phyloP scores from a whole-genome alignment of 768 basidiomycete genomes.

The Boletus coccyginus region DNA sequence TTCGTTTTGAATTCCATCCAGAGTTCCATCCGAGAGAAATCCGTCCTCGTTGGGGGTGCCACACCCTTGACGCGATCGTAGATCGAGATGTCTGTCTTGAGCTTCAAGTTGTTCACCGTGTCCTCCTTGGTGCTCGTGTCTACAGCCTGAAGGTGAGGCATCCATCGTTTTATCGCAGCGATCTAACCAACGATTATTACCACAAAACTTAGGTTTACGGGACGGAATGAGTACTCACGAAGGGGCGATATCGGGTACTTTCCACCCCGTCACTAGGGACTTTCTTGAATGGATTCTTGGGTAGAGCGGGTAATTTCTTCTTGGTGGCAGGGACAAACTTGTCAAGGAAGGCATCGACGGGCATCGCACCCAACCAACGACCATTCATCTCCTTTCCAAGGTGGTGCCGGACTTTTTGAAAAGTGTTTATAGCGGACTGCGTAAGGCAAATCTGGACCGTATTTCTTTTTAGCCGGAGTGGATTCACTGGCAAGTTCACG shows the following conservation, averaged over 20 bases:
- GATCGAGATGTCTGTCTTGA: neutral
- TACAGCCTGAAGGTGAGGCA: neutral
- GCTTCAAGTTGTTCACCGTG: neutral
- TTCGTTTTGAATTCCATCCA: conserved; percentile 9
- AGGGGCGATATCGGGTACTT: neutral
- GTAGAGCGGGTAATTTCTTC: neutral
- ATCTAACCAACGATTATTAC: neutral
- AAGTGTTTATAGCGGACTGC: neutral
- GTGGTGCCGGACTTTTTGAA: neutral
- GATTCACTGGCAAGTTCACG: neutral
- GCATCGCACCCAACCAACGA: neutral
- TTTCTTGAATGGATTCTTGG: neutral
- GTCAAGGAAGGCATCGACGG: neutral
- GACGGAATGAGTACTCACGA: neutral
- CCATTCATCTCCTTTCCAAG: neutral
- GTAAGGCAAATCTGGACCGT: neutral
- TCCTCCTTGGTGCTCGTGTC: conserved; percentile 2
- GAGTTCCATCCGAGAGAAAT: conserved; percentile 3
- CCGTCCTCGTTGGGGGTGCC: neutral
- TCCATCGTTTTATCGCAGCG: neutral
- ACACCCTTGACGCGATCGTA: neutral
- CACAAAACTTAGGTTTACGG: neutral
- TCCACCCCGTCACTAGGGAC: neutral
- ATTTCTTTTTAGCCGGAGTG: neutral
- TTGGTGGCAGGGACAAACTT: neutral